Evolutionary conservation across 306 rosid species (phyloP).

Genomic region (Heteromeles arbutifolia): DNA sequence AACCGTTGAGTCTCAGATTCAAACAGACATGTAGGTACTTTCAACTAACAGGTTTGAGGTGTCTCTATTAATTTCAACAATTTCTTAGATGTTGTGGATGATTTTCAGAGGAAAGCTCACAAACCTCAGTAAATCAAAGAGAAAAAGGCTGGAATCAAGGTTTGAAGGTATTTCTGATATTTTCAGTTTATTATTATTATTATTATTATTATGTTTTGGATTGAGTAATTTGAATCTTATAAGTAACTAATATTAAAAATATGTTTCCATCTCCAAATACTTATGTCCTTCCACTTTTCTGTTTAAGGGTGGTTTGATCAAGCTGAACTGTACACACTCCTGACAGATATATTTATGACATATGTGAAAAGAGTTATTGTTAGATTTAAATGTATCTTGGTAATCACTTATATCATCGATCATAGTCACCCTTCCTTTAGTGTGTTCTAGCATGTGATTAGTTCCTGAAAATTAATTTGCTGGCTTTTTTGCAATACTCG

Average conservation of each 20-base stretch:
- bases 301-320: not conserved
- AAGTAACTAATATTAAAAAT: not conserved
- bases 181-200: slow-evolving; percentile 9
- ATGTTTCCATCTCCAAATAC: not conserved
- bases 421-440: not conserved
- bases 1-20: slow-evolving; percentile 69
- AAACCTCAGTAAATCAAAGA: slow-evolving; percentile 54
- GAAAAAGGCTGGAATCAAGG: slow-evolving; percentile 60
- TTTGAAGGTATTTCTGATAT: slow-evolving; percentile 52
- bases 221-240: slow-evolving; percentile 5
- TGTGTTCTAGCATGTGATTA: not conserved
- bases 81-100: slow-evolving; percentile 16
- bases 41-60: slow-evolving; percentile 6
- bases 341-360: not conserved
- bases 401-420: not conserved
- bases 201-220: not conserved
- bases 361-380: not conserved
- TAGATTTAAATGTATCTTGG: not conserved
- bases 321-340: not conserved
- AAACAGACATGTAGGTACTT: slow-evolving; percentile 62
- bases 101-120: slow-evolving; percentile 66
- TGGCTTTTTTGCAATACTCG: not conserved
- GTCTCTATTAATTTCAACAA: slow-evolving; percentile 15
- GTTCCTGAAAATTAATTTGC: not conserved
- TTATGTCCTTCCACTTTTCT: not conserved